Base-by-base conservation (phyloP, 768 basidiomycete species). In the Ramaria sp. region DNA sequence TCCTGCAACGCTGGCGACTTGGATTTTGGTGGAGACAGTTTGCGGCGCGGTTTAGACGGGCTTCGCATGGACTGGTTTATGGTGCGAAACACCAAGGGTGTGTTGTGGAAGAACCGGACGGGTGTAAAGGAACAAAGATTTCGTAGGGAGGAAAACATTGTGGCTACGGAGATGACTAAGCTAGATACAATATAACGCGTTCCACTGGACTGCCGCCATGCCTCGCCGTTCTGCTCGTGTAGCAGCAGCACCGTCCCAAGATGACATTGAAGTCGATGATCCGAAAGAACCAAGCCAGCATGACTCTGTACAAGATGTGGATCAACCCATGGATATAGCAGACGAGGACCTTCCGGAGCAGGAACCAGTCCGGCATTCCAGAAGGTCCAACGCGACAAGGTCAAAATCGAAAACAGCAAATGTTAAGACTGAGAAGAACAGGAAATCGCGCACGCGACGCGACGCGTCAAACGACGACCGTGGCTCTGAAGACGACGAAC, bases 21-120 rank as follows among this genome's bases (percentile, higher is more conserved):
- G n/a, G 78, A 71, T 48, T 55, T 55, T 1, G 53, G 42, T 2
- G 53, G 53, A 12, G n/a, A 61, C 2, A 58, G 59, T 71, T 89
- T 89, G 37, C 87, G 78, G 20, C 83, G 53, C 18, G 53, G 25
- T 22, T 37, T 55, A 20, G 53, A 55, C n/a, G 53, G 53, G 30
- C 8, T 38, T 13, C 53, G 77, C 69, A 91, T 85, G 32, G 91
- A 83, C 68, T 95, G 92, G 69, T 93, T 93, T 61, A 95, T 77
- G 1, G 93, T 95, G 28, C 74, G 75, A 53, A 70, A 67, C 7
- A 79, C 62, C n/a, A 75, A 68, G 0, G 80, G 70, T 34, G 85
- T 78, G 5, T 78, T 65, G 59, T 84, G 83, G 67, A 90, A 88
- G 15, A 76, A 66, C 57, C 82, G 75, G 54, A 68, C 66, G 55